These are phyloP conservation scores for Ceratocystiopsis brevicomis DNA, from an alignment of 2,329 filamentous ascomycete genomes.

Conservation along the genomic window DNA sequence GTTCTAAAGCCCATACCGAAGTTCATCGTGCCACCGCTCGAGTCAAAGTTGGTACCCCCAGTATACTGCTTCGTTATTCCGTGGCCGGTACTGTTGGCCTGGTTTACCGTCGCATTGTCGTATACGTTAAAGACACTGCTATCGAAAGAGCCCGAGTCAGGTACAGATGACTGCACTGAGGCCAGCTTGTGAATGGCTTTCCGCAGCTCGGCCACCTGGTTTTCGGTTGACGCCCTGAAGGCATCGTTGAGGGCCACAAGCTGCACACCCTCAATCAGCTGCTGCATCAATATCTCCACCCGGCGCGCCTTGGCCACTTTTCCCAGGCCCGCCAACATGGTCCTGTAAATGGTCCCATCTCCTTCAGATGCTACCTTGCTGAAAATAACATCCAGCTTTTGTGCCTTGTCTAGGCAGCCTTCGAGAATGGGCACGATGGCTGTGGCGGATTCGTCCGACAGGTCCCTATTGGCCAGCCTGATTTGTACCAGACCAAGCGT, in stretches of 20 bases:
- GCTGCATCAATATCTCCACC: background rate
- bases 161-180: background rate
- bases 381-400: background rate
- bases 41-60: too few relatives aligned
- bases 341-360: background rate
- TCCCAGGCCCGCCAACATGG: background rate
- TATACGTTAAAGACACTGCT: background rate
- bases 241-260: background rate
- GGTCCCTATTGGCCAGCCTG: background rate
- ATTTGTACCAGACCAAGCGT: background rate
- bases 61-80: background rate
- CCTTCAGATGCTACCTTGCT: background rate
- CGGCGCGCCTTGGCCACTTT: background rate
- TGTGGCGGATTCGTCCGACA: background rate
- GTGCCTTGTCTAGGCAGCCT: background rate
- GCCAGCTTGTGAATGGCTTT: background rate
- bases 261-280: background rate
- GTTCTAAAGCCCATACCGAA: too few relatives aligned
- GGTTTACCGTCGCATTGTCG: background rate
- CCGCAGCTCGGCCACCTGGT: conserved; percentile 19
- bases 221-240: background rate
- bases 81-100: background rate
- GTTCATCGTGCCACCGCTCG: too few relatives aligned
- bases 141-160: background rate
- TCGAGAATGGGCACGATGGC: conserved; percentile 1